A percentile compares a stretch with the other conserved stretches of the same genome.
Evolutionary conservation across 305 asterid genomes (phyloP).

Genomic region (Solanum chacoense): DNA sequence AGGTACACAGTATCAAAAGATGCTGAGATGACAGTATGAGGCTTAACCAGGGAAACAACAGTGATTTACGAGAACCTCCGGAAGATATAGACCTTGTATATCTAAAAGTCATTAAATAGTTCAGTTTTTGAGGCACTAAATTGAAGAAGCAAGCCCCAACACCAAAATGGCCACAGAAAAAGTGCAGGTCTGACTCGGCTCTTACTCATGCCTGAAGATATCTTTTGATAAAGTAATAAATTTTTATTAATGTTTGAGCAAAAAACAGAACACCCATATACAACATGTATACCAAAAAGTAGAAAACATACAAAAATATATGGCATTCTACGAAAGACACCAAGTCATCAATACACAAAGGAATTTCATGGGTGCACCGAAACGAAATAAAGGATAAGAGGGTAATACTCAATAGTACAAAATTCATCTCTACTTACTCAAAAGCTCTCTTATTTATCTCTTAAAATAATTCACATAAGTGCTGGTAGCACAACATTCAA

Average conservation of each 20-base stretch:
- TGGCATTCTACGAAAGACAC: not conserved
- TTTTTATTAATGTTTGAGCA: not conserved
- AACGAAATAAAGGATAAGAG: not conserved
- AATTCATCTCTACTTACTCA: not conserved
- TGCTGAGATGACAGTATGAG: not conserved
- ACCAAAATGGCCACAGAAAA: not conserved
- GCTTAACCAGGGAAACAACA: not conserved
- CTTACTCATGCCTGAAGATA: not conserved
- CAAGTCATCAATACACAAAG: not conserved
- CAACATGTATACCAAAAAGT: not conserved
- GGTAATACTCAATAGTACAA: not conserved
- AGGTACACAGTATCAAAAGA: not conserved
- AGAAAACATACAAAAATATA: not conserved
- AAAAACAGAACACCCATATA: not conserved
- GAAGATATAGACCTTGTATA: not conserved
- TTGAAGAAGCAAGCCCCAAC: not conserved
- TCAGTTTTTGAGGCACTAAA: not conserved
- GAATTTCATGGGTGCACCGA: not conserved
- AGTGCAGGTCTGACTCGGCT: not conserved
- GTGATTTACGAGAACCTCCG: not conserved
- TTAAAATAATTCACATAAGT: not conserved
- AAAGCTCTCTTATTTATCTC: not conserved
- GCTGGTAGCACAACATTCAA: not conserved
- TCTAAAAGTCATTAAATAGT: not conserved
- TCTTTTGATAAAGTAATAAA: not conserved